Evolutionary conservation across 139 green algal genomes (phyloP).

Genomic region (Edaphochlamys debaryana): DNA sequence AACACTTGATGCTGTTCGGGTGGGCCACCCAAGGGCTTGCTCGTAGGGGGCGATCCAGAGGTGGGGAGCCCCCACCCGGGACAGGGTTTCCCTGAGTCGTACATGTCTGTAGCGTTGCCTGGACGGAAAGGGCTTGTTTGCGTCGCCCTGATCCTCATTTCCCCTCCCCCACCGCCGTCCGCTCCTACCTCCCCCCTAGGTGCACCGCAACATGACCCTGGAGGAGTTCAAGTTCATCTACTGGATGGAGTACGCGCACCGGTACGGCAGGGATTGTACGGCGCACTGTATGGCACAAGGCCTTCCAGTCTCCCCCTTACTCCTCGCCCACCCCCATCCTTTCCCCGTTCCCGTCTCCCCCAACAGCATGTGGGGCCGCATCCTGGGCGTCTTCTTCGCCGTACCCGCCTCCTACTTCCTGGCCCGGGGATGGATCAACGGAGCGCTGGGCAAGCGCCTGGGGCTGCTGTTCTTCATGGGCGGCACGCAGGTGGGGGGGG

Average conservation of each 20-base stretch:
- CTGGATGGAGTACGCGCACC: constrained; percentile 98
- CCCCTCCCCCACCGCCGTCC: no score
- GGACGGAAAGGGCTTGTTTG: no score
- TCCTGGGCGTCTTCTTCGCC: constrained; percentile 85
- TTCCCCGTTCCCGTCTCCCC: not conserved
- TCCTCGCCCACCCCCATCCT: not conserved
- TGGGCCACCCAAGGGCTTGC: no score
- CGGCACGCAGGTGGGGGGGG: constrained; percentile 56
- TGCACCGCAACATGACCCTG: constrained; percentile 91
- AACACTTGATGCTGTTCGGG: no score
- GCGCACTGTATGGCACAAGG: no score
- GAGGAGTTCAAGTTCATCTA: constrained; percentile 99
- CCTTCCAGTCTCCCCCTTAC: not conserved
- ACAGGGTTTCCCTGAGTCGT: no score
- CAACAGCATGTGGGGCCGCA: constrained; percentile 77
- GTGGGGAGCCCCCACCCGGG: no score
- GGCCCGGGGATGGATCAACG: constrained; percentile 70
- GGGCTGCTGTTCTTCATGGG: constrained; percentile 92
- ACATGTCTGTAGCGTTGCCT: no score
- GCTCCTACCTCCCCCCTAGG: not conserved
- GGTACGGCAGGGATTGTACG: no score
- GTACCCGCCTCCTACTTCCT: constrained; percentile 87
- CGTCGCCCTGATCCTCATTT: no score
- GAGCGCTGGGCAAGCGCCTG: constrained; percentile 78
- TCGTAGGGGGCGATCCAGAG: no score